Evolutionary conservation across 208 protist genomes (phyloP), one percentile per base, ranked within the genome.

Genomic region (Crithidia mellificae): DNA sequence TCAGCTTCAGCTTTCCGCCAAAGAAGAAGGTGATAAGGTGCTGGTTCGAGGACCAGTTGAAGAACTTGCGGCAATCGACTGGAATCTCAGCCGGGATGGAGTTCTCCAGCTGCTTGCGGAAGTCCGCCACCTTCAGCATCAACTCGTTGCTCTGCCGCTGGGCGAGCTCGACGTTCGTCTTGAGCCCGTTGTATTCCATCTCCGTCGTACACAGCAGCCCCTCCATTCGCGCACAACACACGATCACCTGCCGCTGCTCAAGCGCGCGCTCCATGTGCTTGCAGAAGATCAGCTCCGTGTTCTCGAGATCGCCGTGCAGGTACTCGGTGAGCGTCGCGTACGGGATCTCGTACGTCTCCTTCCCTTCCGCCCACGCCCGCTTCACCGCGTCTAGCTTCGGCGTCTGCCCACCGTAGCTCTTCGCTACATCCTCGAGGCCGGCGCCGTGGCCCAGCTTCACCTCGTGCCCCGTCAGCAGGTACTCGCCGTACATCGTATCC

Each of bases 401-500:
- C 22, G 75, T 91, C 64, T 93, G 80, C 27, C 93, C 93, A 43
- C 93, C 93, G 68, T 97, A 97, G 71, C 85, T 90, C 64, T 94
- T 93, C 7, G 93, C 90, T 3, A 97, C 82, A 34, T 95, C 86
- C 75, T 97, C 90, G 22, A 97, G 73, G 50, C 90, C 86, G 19
- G 89, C 88, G 46, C 91, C 87, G 56, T 84, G 76, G 29, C 91
- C 90, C 8, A 96, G 78, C 72, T 85, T 88, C 36, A 95, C 77
- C 50, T 93, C 88, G 50, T 97, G 93, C 8, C 93, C 93, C 15
- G 79, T 92, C 24, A 96, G 71, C 24, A 97, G 77, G 68, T 97
- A 97, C 79, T 97, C 91, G 24, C 77, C 91, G 76, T 97, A 97
- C 93, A 97, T 97, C 36, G 93, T 97, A 68, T 97, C 93, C 91